Percentiles rank a stretch among this genome's conserved stretches.
These are phyloP conservation scores for Tephrocybe sp. DNA, from an alignment of 768 basidiomycete genomes.

Conservation along the genomic window DNA sequence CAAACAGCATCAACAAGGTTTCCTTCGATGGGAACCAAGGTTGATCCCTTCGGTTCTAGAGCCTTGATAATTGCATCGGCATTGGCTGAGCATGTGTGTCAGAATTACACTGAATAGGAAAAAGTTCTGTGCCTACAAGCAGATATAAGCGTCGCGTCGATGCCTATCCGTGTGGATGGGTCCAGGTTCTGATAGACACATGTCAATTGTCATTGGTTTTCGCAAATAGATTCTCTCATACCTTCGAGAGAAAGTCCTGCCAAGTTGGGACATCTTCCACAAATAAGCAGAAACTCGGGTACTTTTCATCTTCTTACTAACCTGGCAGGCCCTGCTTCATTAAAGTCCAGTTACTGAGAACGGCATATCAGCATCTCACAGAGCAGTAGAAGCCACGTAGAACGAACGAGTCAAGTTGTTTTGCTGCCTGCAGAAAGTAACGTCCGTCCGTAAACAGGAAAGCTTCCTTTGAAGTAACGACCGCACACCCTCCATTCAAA, in stretches of 20 bases:
- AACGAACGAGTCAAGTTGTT: conserved; percentile 64
- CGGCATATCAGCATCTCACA: neutral
- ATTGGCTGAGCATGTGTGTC: conserved; percentile 42
- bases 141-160: conserved; percentile 77
- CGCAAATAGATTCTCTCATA: conserved; percentile 21
- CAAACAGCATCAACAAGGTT: conserved; percentile 86
- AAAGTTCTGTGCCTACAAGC: conserved; percentile 41
- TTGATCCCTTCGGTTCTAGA: conserved; percentile 51
- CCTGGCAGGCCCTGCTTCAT: conserved; percentile 92
- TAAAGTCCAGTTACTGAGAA: conserved; percentile 78
- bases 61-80: conserved; percentile 58
- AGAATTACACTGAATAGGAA: neutral
- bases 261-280: conserved; percentile 78
- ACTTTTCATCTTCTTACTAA: conserved; percentile 20
- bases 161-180: conserved; percentile 63
- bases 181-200: conserved; percentile 50
- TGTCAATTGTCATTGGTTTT: neutral
- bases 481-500: conserved; percentile 57
- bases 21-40: conserved; percentile 57
- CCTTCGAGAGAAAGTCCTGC: conserved; percentile 84
- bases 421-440: conserved; percentile 90
- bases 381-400: neutral
- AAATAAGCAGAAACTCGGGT: neutral
- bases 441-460: conserved; percentile 93
- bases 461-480: conserved; percentile 70